Base-by-base conservation (phyloP, 192 early-diverging fungal species). In the Podila minutissima region DNA sequence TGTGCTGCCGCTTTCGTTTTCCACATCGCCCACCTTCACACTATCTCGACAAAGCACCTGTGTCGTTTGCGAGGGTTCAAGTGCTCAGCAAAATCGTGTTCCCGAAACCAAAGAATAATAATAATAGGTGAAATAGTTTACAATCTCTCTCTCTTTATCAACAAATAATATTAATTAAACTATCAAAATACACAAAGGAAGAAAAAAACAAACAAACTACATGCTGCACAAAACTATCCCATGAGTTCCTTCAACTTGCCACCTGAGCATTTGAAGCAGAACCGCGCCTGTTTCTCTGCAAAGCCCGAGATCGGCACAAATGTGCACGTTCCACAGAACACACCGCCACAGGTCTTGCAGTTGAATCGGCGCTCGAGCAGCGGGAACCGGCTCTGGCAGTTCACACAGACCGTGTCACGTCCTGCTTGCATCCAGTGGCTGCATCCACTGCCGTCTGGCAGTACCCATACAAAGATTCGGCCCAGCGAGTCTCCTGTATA, bases 271-370 rank as follows among this genome's bases (percentile, higher is more conserved):
- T 60, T 68, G 63, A 81, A 81, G 37, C 77, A 81, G 70, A 81
- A 81, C 19, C 77, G 65, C 7, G 77, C 77, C 60, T 72, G 70
- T 31, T 81, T 81, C 67, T 81, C 77, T 53, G 67, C 71, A 59
- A 81, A 81, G 0, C 77, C 71, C 6, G 77, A 81, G 48, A 69
- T n/a, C 0, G 77, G 77, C 8, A 81, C 67, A 69, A 69, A 81
- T 2, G 84, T 78, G 35, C 86, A 87, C 2, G 82, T 66, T 7
- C 70, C 79, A 71, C 86, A 87, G 70, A 85, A 85, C 17, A 87
- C 69, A 3, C 87, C 89, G 65, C 87, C 87, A 57, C 87, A 90
- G 9, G 86, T 83, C 53, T 82, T 87, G 71, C 89, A 90, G 67
- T 85, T 82, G 24, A 82, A 75, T 53, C 85, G 78, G 13, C 89